Base-by-base conservation (phyloP, 2,329 filamentous ascomycete species). In the Ophiostoma montium region DNA sequence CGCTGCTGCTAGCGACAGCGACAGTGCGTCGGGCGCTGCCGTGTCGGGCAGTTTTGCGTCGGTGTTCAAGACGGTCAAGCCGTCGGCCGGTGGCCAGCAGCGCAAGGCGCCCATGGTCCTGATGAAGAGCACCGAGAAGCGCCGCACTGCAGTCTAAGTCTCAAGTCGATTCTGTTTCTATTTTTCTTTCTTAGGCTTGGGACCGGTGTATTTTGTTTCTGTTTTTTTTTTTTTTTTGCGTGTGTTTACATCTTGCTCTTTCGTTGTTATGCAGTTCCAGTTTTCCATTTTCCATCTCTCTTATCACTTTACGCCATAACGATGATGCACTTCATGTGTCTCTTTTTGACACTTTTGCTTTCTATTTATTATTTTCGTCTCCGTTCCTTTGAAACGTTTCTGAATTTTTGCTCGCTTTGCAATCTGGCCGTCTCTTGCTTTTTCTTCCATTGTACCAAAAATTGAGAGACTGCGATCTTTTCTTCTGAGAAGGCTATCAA, bases 71-170 rank as follows among this genome's bases (percentile, higher is more conserved):
- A 75, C 78, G 50, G 71, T 62, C 64, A 70, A 67, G 75, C 80
- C 63, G 65, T 66, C 75, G 54, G 69, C 68, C 38, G 65, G 76
- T 55, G 72, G 75, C 52, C 39, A 35, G 50, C 80, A 86, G 66
- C 86, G 87, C 67, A 89, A 83, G 71, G 84, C 84, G 57, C 84
- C 87, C 48, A 83, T 88, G 73, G 78, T 95, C 61, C 84, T 95
- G 57, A 75, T 95, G 57, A 89, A 85, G 57, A 89, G 82, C 63
- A 84, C 81, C 54, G 88, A 94, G 71, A 95, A 94, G 78, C 84
- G 88, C 65, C 94, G 50, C 21, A 45, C 41, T 19, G 47, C 47
- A 2, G 45, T 46, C 18, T 55, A 50, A 35, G 9, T 35, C 2
- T 21, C 8, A 2, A 12, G 10, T n/a, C 23, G 13, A 2, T 6